Percentiles rank a stretch among this genome's conserved stretches.
These are phyloP conservation scores for Aureobasidium melanogenum DNA, from an alignment of 2,329 filamentous ascomycete genomes.

Conservation along the genomic window DNA sequence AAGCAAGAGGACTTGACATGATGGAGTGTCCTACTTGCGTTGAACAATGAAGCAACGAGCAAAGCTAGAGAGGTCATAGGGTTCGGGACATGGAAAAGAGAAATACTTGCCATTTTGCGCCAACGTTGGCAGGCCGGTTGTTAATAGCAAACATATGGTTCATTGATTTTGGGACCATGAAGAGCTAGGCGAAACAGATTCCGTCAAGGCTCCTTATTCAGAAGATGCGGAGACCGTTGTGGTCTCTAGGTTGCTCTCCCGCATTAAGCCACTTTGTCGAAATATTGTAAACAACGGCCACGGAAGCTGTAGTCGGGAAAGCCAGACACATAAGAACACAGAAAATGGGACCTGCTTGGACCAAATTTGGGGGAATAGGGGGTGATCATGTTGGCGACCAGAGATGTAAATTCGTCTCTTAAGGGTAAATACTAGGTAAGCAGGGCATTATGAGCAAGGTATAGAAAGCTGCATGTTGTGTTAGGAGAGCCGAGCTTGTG, in stretches of 20 bases:
- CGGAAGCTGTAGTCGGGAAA: neutral
- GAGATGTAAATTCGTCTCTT: no score
- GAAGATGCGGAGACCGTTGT: conserved; percentile 6
- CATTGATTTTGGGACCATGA: neutral
- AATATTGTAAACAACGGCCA: conserved; percentile 8
- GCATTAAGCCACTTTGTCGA: neutral
- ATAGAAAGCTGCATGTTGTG: no score
- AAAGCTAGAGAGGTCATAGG: neutral
- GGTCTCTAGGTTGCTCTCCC: neutral
- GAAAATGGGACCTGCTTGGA: neutral
- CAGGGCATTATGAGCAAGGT: neutral
- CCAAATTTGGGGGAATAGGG: neutral
- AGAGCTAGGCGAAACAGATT: neutral
- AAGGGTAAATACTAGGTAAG: no score
- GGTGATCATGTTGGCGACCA: no score
- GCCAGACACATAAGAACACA: neutral
- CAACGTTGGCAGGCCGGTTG: neutral
- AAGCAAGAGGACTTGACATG: neutral
- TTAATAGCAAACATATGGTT: neutral
- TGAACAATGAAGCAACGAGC: neutral
- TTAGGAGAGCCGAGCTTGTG: neutral
- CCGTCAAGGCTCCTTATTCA: neutral
- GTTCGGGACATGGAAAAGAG: neutral
- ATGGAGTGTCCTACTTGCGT: neutral
- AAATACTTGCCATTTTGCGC: conserved; percentile 3